A percentile compares a stretch with the other conserved stretches of the same genome.
phyloP scores from a whole-genome alignment of 257 asterid species.

The Solanum bukasovii region DNA sequence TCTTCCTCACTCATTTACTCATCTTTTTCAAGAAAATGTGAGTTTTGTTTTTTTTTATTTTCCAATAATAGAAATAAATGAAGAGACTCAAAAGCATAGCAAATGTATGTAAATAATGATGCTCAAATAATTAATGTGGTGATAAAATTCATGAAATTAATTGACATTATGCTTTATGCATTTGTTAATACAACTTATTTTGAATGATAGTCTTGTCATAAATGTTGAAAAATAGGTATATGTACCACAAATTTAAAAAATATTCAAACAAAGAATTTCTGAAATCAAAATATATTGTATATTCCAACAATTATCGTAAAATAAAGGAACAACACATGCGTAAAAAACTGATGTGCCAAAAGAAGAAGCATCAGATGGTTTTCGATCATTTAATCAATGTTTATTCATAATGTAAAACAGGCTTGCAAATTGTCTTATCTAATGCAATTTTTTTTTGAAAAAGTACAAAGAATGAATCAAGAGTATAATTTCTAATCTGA shows the following conservation, averaged over 20 bases:
- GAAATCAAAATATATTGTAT: background rate
- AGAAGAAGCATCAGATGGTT: background rate
- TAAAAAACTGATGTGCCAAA: background rate
- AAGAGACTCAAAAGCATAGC: too few relatives aligned
- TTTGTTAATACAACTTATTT: background rate
- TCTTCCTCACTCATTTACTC: too few relatives aligned
- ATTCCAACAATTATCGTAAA: background rate
- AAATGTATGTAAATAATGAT: background rate
- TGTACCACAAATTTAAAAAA: background rate
- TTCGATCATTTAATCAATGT: background rate
- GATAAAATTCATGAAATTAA: background rate
- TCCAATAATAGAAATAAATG: background rate
- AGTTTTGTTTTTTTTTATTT: background rate
- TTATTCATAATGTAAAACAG: too few relatives aligned
- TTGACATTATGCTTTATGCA: background rate
- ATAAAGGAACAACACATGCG: too few relatives aligned
- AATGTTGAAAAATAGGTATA: too few relatives aligned
- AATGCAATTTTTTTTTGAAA: too few relatives aligned
- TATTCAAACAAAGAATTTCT: background rate
- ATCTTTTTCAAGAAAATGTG: too few relatives aligned
- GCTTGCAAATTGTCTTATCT: background rate
- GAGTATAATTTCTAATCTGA: too few relatives aligned
- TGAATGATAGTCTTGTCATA: background rate
- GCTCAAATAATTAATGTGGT: background rate
- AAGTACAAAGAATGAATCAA: too few relatives aligned